Base-by-base conservation (phyloP, 2,329 filamentous ascomycete species). In the Biscogniauxia mediterranea region DNA sequence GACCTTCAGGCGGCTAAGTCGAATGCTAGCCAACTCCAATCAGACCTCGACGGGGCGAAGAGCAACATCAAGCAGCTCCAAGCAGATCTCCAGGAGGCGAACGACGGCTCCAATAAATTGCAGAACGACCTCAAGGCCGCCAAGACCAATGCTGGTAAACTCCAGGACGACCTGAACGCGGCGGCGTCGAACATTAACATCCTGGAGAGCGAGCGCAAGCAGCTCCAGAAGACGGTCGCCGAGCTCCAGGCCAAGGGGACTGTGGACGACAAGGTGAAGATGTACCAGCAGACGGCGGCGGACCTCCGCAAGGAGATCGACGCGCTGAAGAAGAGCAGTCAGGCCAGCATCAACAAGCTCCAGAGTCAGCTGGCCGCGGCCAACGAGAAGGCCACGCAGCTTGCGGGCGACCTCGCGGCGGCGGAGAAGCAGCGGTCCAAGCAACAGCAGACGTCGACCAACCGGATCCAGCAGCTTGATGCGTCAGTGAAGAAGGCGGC, bases 201-300 rank as follows among this genome's bases (percentile, higher is more conserved):
- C 17, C 38, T 46, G 38, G 38, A 46, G 38, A 46, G 15, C 38
- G 38, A 46, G 13, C 38, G 38, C 38, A 11, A 1, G 23, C 46
- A 61, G 15, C 46, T 57, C 20, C 55, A 57, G 46, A 52, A 52
- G 46, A 42, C 52, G 7, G 53, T 28, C 17, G n/a, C 13, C 8
- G 46, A 59, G 17, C 38, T 46, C 13, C 4, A 46, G 11, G 38
- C 13, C 17, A 46, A 46, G 28, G 28, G 28, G 3, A 32, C 7
- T 2, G 11, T n/a, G 11, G 38, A 46, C 11, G 38, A n/a, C 38
- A n/a, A 46, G 5, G 38, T 17, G 38, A 46, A 46, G 17, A 46
- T 15, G 17, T 25, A 55, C 28, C 26, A n/a, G 9, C n/a, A 17
- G 38, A 26, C 15, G 9, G 21, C 15, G 9, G 38, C 11, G 5